Evolutionary conservation across 768 basidiomycete species (phyloP).

Genomic region (Cystofilobasidium capitatum): DNA sequence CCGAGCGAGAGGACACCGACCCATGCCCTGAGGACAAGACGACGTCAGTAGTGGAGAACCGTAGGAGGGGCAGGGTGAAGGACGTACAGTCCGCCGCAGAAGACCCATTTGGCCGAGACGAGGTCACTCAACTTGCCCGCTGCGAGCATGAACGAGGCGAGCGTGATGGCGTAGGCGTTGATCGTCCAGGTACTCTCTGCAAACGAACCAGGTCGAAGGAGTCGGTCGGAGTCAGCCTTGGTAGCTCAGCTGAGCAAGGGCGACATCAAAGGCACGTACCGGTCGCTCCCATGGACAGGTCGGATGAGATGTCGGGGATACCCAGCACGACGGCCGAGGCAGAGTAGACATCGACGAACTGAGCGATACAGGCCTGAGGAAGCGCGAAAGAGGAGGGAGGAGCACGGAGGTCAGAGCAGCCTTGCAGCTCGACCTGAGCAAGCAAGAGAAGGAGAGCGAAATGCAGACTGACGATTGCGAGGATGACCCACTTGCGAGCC

Average conservation of each 20-base stretch:
- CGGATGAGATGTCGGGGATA: not conserved
- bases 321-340: conserved; percentile 10
- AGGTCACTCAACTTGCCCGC: conserved; percentile 13
- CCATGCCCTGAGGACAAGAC: not conserved
- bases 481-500: not conserved
- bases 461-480: not conserved
- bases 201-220: not conserved
- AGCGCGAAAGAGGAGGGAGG: not conserved
- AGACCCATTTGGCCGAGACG: conserved; percentile 15
- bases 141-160: conserved; percentile 15
- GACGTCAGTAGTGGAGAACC: too few relatives aligned
- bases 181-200: conserved; percentile 14
- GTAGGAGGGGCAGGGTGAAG: not conserved
- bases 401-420: too few relatives aligned
- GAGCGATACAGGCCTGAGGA: not conserved
- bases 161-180: conserved; percentile 19
- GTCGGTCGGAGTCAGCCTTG: not conserved
- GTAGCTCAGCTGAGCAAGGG: not conserved
- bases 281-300: not conserved
- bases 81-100: not conserved
- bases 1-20: conserved; percentile 46
- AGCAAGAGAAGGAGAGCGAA: too few relatives aligned
- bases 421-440: too few relatives aligned
- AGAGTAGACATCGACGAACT: conserved; percentile 18
- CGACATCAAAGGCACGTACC: not conserved